A percentile compares a stretch with the other conserved stretches of the same genome.
Conservation (phyloP, 768 basidiomycete species). For the Boletus reticulatus region DNA sequence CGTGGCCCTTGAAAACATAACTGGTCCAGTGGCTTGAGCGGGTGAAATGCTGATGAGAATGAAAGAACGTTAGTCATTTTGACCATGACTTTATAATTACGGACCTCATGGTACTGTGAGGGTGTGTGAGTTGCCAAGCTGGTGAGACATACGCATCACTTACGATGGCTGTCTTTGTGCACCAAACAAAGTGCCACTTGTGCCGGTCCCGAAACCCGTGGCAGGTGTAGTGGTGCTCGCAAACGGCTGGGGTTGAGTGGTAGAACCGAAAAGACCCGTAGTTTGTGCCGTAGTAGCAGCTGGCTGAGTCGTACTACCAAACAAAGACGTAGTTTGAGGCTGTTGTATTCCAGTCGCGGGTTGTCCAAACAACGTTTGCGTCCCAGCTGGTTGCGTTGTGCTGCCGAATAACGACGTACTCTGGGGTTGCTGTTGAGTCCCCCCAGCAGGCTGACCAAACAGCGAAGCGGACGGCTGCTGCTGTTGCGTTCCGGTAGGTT, state of each 20-base stretch:
- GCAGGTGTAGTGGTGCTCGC: constrained; percentile 17
- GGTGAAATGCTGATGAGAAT: constrained; percentile 26
- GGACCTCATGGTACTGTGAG: constrained; percentile 28
- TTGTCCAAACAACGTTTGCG: constrained; percentile 28
- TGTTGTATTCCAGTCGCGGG: constrained; percentile 34
- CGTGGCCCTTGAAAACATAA: constrained; percentile 46
- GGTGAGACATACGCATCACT: constrained; percentile 2
- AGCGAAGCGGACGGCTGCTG: constrained; percentile 31
- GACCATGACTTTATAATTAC: not conserved
- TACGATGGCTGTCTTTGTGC: constrained; percentile 34
- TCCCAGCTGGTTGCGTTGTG: constrained; percentile 9
- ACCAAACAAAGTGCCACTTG: constrained; percentile 22
- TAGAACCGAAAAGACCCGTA: constrained; percentile 18
- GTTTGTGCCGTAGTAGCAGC: constrained; percentile 12
- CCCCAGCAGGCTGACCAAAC: constrained; percentile 37
- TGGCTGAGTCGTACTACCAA: constrained; percentile 22
- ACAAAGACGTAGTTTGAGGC: constrained; percentile 27
- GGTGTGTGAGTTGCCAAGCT: not conserved
- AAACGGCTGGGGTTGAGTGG: constrained; percentile 29
- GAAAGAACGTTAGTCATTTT: not conserved
- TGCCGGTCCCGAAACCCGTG: not conserved
- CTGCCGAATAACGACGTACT: constrained; percentile 30
- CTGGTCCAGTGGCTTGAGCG: constrained; percentile 26
- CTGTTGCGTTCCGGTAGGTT: constrained; percentile 35
- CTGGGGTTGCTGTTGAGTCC: constrained; percentile 22